Base-by-base conservation (phyloP, 2,329 filamentous ascomycete genomes). In the Claviceps pazoutovae region DNA sequence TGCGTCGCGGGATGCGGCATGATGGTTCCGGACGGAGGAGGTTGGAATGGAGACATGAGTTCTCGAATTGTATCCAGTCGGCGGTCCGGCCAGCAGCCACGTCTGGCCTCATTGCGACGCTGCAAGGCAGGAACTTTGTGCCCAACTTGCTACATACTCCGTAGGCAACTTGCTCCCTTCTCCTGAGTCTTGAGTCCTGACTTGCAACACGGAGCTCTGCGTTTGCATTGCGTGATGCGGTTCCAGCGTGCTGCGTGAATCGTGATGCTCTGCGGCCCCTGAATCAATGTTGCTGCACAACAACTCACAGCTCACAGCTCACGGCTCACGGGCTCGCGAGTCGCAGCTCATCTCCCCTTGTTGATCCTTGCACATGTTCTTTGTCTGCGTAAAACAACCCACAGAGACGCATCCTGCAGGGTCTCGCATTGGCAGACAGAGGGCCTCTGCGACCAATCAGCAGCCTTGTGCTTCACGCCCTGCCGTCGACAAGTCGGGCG, bases 401-500 rank as follows among this genome's bases (percentile, higher is more conserved):
- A 23, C 11, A 16, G 41, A 30, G 19, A 46, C 46, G 47, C 46
- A 41, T 51, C 49, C n/a, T 39, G 43, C 49, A 38, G 38, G 52
- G 49, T 43, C 49, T 51, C 17, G 45, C 49, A 54, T 51, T 48
- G 52, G 52, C 23, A 41, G 52, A 21, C 23, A 43, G 41, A 14
- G 23, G 41, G 38, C 46, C 4, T 6, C 14, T 7, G 16, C 52
- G 44, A 42, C 50, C 50, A 54, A 51, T 50, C 53, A 52, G 46
- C 49, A 11, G 34, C 23, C 17, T n/a, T 17, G 38, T 36, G 11
- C 41, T 26, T 23, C 39, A 46, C 8, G 30, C 23, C 26, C 41
- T 53, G 39, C 48, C 34, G 30, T 38, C 16, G 41, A 23, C 41
- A 19, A 34, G 17, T 43, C 14, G 43, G 44, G 39, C 46, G 14